A percentile compares a stretch with the other conserved stretches of the same genome.
phyloP scores from a whole-genome alignment of 2,329 filamentous ascomycete genomes.

The Fonsecaea multimorphosa region DNA sequence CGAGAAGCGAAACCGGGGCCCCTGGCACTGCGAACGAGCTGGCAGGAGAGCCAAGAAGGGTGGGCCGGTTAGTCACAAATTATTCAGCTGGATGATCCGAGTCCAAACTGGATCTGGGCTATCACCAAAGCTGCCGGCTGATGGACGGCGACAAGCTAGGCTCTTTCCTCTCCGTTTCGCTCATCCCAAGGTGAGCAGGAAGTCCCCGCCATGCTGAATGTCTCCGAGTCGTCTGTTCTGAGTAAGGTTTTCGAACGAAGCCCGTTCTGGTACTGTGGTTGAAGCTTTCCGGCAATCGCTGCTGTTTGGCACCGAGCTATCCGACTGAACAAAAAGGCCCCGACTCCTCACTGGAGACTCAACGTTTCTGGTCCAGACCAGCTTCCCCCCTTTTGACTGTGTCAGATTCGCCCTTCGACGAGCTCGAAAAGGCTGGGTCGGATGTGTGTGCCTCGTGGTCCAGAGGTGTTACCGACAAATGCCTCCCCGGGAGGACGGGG shows the following conservation, averaged over 20 bases:
- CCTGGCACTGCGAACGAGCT: not conserved
- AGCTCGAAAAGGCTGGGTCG: conserved; percentile 12
- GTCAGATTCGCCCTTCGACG: not conserved
- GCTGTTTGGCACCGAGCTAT: conserved; percentile 15
- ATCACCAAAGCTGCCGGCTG: conserved; percentile 15
- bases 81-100: conserved; percentile 26
- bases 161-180: conserved; percentile 8
- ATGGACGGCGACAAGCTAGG: conserved; percentile 15
- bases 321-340: conserved; percentile 12
- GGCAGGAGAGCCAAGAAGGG: conserved; percentile 18
- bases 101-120: conserved; percentile 12
- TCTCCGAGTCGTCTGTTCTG: conserved; percentile 13
- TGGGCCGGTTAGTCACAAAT: conserved; percentile 29
- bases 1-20: not conserved
- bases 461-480: conserved; percentile 30
- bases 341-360: conserved; percentile 6
- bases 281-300: not conserved
- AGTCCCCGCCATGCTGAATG: conserved; percentile 6
- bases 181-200: conserved; percentile 1
- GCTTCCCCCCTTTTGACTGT: not conserved
- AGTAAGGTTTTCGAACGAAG: conserved; percentile 11
- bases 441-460: conserved; percentile 13
- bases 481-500: conserved; percentile 30
- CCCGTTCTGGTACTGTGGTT: not conserved
- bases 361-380: conserved; percentile 2